Conservation (phyloP, 495 filamentous ascomycete species). For the Penicillium turbatum region DNA sequence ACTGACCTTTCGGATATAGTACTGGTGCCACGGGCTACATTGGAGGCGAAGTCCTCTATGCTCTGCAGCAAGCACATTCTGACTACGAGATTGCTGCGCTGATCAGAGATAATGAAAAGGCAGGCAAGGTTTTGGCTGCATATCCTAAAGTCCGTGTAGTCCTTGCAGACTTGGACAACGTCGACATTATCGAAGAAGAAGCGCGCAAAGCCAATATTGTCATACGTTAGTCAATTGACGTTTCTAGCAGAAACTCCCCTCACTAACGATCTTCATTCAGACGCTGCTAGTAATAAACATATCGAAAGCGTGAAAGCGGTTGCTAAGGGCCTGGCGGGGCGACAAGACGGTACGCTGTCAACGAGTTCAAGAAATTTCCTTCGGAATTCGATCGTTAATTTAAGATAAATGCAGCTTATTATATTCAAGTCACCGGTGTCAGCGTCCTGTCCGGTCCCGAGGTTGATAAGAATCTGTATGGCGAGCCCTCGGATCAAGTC, state of each 20-base stretch:
- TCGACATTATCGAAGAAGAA: constrained; percentile 33
- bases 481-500: constrained; percentile 4
- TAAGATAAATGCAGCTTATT: background rate
- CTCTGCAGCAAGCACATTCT: constrained; percentile 50
- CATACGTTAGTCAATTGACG: constrained; percentile 17
- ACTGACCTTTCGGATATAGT: constrained; percentile 20
- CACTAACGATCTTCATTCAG: background rate
- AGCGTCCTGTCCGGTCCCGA: constrained; percentile 3
- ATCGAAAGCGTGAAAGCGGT: constrained; percentile 5
- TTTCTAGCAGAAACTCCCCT: background rate
- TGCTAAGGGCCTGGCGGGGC: constrained; percentile 1
- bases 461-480: constrained; percentile 1
- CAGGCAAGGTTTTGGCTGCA: constrained; percentile 52
- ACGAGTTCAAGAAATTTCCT: background rate
- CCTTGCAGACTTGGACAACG: constrained; percentile 41
- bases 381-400: background rate
- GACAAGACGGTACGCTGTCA: constrained; percentile 1
- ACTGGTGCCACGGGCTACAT: constrained; percentile 61
- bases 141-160: constrained; percentile 41
- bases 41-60: constrained; percentile 58
- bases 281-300: constrained; percentile 7
- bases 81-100: constrained; percentile 56
- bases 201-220: constrained; percentile 46
- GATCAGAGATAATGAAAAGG: constrained; percentile 32
- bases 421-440: constrained; percentile 5